phyloP scores from a whole-genome alignment of 352 stramenopile genomes.

The Globisporangium middletonii region DNA sequence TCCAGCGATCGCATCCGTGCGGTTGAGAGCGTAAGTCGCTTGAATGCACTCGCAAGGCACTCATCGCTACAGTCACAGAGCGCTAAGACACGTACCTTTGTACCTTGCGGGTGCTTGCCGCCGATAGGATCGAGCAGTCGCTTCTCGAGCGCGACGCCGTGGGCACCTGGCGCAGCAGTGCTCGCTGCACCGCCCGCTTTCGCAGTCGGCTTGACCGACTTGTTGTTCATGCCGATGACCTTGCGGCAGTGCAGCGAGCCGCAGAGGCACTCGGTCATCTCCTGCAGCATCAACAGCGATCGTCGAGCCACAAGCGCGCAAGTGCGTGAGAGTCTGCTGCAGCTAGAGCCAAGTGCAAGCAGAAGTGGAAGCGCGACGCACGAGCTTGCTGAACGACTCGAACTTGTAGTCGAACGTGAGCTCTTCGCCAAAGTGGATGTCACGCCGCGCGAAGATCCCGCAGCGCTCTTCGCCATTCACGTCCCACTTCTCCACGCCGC shows the following conservation, averaged over 20 bases:
- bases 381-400: slow-evolving; percentile 44
- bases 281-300: slow-evolving; percentile 20
- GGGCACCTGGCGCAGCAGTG: not conserved
- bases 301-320: not conserved
- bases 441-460: slow-evolving; percentile 90
- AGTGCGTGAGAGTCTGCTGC: slow-evolving; percentile 9
- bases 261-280: slow-evolving; percentile 69
- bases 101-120: slow-evolving; percentile 27
- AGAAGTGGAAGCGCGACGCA: slow-evolving; percentile 8
- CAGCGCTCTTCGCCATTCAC: slow-evolving; percentile 91
- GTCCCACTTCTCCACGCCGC: slow-evolving; percentile 92
- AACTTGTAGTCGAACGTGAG: slow-evolving; percentile 96
- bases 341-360: slow-evolving; percentile 1
- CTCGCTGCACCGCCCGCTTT: slow-evolving; percentile 9
- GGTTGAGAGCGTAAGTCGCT: not conserved
- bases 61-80: too few relatives aligned
- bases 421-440: slow-evolving; percentile 89
- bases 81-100: slow-evolving; percentile 23
- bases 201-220: slow-evolving; percentile 19
- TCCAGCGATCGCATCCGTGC: not conserved
- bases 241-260: slow-evolving; percentile 56
- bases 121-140: slow-evolving; percentile 46
- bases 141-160: not conserved
- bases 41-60: not conserved
- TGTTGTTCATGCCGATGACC: slow-evolving; percentile 71